A percentile compares a stretch with the other conserved stretches of the same genome.
These are phyloP conservation scores for Chamaecyparis obtusa DNA, from an alignment of 75 land plant species.

Conservation along the genomic window DNA sequence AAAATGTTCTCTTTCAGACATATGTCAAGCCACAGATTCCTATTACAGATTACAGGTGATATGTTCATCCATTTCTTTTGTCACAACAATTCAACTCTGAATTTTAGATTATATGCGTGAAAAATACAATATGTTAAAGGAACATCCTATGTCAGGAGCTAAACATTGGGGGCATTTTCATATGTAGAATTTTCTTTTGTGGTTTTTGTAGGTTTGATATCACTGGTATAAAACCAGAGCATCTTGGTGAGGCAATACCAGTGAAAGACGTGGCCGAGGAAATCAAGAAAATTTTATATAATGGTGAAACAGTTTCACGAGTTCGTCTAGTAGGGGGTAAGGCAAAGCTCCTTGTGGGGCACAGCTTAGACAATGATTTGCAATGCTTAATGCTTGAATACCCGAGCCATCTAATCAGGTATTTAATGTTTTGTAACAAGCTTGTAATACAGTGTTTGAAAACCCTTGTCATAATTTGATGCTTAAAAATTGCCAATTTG, in stretches of 20 bases:
- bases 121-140: neutral
- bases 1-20: conserved; percentile 59
- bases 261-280: conserved; percentile 16
- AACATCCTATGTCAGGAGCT: neutral
- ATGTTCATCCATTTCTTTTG: neutral
- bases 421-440: neutral
- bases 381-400: conserved; percentile 32
- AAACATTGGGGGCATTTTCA: neutral
- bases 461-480: conserved; percentile 19
- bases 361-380: conserved; percentile 38
- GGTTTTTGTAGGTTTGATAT: conserved; percentile 27
- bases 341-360: conserved; percentile 34
- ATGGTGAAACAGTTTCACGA: conserved; percentile 13
- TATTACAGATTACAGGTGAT: conserved; percentile 73
- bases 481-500: neutral
- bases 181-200: neutral
- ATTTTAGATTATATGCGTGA: neutral
- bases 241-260: conserved; percentile 32
- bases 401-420: conserved; percentile 37
- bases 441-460: conserved; percentile 19
- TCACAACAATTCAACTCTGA: neutral
- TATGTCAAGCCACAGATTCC: conserved; percentile 66
- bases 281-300: conserved; percentile 26
- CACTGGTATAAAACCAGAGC: conserved; percentile 33
- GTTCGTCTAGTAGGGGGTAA: conserved; percentile 10